Evolutionary conservation across 2,329 filamentous ascomycete genomes (phyloP).

Genomic region (Aspergillus texensis): DNA sequence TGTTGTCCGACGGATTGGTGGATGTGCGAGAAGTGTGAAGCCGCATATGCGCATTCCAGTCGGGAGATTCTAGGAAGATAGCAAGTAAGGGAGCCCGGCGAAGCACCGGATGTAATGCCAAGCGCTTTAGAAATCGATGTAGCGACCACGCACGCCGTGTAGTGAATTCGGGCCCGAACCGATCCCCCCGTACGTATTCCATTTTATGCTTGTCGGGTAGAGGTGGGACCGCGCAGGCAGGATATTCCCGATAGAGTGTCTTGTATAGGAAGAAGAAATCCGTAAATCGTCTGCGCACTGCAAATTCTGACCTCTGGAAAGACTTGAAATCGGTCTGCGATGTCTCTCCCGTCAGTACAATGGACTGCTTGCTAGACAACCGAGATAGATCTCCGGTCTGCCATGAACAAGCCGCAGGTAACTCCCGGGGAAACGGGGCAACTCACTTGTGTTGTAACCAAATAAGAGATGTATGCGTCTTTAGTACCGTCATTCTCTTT

Average conservation of each 20-base stretch:
- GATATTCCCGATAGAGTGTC: slow-evolving; percentile 82
- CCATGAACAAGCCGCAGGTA: slow-evolving; percentile 5
- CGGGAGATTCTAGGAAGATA: slow-evolving; percentile 85
- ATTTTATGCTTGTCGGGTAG: slow-evolving; percentile 98
- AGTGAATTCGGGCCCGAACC: slow-evolving; percentile 93
- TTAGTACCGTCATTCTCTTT: slow-evolving; percentile 98
- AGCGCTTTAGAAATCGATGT: slow-evolving; percentile 83
- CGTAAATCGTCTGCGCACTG: slow-evolving; percentile 88
- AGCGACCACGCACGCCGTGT: slow-evolving; percentile 84
- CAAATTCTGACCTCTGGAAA: slow-evolving; percentile 79
- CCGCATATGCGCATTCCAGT: slow-evolving; percentile 97
- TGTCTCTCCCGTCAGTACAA: slow-evolving; percentile 16
- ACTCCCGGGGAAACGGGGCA: background rate
- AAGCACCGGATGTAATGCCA: slow-evolving; percentile 85
- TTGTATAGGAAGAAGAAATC: slow-evolving; percentile 98
- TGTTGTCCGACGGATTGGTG: slow-evolving; percentile 46
- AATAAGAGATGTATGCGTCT: slow-evolving; percentile 93
- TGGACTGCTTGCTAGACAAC: slow-evolving; percentile 21
- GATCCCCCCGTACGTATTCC: slow-evolving; percentile 95
- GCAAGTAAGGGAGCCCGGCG: slow-evolving; percentile 81
- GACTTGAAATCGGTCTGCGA: slow-evolving; percentile 88
- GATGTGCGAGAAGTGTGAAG: slow-evolving; percentile 69
- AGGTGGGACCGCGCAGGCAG: slow-evolving; percentile 88
- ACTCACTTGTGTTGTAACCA: slow-evolving; percentile 83
- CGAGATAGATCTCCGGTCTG: background rate